phyloP scores from a whole-genome alignment of 2,329 filamentous ascomycete genomes.

The Conoideocrella luteorostrata region DNA sequence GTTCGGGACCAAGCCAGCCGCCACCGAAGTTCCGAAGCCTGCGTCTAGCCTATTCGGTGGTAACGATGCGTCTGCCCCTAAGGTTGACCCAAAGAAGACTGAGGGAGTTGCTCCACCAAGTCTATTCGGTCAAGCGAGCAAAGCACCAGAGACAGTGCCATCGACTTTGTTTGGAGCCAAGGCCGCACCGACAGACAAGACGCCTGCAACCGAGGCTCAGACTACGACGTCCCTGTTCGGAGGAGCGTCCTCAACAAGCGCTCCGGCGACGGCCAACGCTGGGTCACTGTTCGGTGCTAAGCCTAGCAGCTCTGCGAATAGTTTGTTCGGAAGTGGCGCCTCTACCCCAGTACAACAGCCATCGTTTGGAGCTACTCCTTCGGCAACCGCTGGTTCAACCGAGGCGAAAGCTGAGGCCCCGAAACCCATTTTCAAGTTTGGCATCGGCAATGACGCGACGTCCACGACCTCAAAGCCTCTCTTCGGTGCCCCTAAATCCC shows the following conservation, averaged over 20 bases:
- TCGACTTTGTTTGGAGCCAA: slow-evolving; percentile 29
- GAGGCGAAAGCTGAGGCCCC: slow-evolving; percentile 12
- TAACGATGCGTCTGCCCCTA: slow-evolving; percentile 6
- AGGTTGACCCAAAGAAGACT: slow-evolving; percentile 20
- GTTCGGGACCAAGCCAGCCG: slow-evolving; percentile 26
- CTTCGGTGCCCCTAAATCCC: slow-evolving; percentile 31
- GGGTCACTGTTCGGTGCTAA: slow-evolving; percentile 21
- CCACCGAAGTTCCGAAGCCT: slow-evolving; percentile 20
- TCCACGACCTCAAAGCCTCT: slow-evolving; percentile 28
- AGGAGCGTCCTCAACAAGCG: slow-evolving; percentile 1
- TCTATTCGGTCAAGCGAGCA: slow-evolving; percentile 7
- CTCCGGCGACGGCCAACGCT: slow-evolving; percentile 10
- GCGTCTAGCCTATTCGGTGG: slow-evolving; percentile 19
- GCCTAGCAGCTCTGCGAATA: slow-evolving; percentile 11
- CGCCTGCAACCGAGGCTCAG: slow-evolving; percentile 14
- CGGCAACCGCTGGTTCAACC: slow-evolving; percentile 16
- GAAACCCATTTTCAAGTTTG: slow-evolving; percentile 29
- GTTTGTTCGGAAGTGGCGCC: slow-evolving; percentile 7
- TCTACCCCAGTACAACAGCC: slow-evolving; percentile 15
- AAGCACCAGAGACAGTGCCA: slow-evolving; percentile 14
- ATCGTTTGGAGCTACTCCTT: slow-evolving; percentile 8
- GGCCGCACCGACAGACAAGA: slow-evolving; percentile 21
- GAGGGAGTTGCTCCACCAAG: slow-evolving; percentile 31
- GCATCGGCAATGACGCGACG: slow-evolving; percentile 18
- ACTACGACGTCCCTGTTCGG: slow-evolving; percentile 13